Evolutionary conservation across 2,329 filamentous ascomycete species (phyloP).

Genomic region (Sphaerulina vaccinii): DNA sequence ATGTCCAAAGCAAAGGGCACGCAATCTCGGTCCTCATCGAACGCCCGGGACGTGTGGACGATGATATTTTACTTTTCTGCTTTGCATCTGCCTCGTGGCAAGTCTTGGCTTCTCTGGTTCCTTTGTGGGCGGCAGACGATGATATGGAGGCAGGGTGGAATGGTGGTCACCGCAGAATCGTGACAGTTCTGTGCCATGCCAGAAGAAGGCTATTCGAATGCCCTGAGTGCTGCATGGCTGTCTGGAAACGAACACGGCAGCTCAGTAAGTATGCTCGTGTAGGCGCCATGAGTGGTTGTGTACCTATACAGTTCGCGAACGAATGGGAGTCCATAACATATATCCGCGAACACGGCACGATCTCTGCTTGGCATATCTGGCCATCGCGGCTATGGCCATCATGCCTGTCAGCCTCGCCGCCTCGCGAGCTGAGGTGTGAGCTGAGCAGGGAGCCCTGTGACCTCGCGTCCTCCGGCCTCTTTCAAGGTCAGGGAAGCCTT

Average conservation of each 20-base stretch:
- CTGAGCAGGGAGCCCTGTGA: background rate
- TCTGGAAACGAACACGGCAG: too few species aligned
- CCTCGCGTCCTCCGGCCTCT: slow-evolving; percentile 1
- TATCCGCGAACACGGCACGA: background rate
- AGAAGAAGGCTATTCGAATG: too few species aligned
- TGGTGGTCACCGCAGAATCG: background rate
- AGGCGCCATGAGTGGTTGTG: background rate
- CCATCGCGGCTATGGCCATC: too few species aligned
- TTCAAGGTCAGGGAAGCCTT: background rate
- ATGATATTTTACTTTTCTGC: background rate
- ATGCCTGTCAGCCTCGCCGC: background rate
- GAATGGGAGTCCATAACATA: background rate
- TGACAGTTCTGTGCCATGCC: background rate
- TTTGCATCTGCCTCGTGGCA: background rate
- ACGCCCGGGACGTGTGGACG: background rate
- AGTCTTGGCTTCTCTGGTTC: background rate
- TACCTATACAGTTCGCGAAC: background rate
- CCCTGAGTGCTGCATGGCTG: too few species aligned
- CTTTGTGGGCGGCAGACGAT: background rate
- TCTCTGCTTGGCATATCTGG: background rate
- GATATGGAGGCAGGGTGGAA: background rate
- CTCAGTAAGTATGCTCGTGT: background rate
- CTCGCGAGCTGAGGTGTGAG: background rate
- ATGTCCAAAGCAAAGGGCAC: background rate
- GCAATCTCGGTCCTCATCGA: background rate